Base-by-base conservation (phyloP, 2,329 filamentous ascomycete species). In the Diplodia intermedia region DNA sequence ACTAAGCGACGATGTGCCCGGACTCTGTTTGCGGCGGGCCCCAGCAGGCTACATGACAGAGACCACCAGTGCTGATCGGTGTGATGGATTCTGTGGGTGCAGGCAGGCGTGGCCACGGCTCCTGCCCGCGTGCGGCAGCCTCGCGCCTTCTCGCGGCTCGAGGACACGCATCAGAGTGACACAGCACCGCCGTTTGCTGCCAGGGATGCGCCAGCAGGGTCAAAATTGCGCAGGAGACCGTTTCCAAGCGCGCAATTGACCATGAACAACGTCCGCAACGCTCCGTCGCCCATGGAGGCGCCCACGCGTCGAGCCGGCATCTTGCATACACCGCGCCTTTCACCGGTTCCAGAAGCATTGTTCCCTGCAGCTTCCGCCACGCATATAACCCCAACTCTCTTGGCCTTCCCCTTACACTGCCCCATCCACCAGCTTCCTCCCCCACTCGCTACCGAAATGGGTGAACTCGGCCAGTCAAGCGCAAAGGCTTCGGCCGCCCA, bases 351-450 rank as follows among this genome's bases (percentile, higher is more conserved):
- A n/a, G 23, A n/a, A 38, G n/a, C 54, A 33, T 29, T n/a, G n/a
- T 49, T 40, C 56, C 56, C 57, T 49, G 57, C 43, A 36, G 15
- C 40, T 26, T 15, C 40, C 40, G 26, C 15, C 26, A 12, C 5
- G n/a, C 8, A n/a, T 54, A 66, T 66, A 66, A 56, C 49, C 38
- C 33, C 40, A 57, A 55, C 36, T 23, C 26, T 36, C 26, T 31
- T 26, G 40, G 23, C 57, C 53, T 50, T 49, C n/a, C 15, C 49
- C 20, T 38, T 29, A 12, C 53, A 40, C 18, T 50, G 18, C 12
- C 26, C 55, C 26, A 6, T 29, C 38, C 36, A 26, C 54, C n/a
- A 60, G 29, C 23, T 15, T 20, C 29, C 31, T 12, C 6, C 38
- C 11, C 60, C 29, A 36, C 15, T n/a, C 26, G 6, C 63, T 8